Conservation (phyloP, 106 monocot genomes). For the Dendrobium chrysotoxum region DNA sequence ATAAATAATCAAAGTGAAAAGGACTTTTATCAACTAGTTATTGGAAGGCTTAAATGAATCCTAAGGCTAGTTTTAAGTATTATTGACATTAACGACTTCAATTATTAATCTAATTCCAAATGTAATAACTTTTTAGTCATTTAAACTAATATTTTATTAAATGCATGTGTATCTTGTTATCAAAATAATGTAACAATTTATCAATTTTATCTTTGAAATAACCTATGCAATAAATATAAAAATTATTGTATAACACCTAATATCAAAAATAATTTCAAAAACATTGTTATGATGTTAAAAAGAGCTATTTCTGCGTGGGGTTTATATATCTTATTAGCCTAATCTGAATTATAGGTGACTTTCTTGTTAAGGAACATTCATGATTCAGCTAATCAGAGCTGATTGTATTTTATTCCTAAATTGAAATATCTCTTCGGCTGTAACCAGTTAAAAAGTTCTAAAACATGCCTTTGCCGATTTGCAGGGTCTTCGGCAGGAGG, state of each 20-base stretch:
- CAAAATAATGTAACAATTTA: neutral
- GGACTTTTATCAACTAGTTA: neutral
- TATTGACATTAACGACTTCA: neutral
- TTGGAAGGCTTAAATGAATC: neutral
- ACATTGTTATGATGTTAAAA: neutral
- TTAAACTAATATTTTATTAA: neutral
- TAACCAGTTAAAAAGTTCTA: neutral
- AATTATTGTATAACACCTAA: neutral
- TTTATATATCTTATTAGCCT: neutral
- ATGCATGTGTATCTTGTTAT: neutral
- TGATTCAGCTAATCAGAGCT: neutral
- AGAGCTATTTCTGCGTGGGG: neutral
- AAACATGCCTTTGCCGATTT: constrained; percentile 2
- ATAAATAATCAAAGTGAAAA: no score
- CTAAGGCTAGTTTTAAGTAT: neutral
- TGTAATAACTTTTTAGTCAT: neutral
- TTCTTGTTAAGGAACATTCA: neutral
- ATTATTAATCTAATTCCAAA: neutral
- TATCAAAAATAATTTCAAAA: neutral
- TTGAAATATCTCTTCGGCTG: neutral
- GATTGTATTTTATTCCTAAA: neutral
- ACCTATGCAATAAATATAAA: neutral
- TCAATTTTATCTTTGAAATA: neutral
- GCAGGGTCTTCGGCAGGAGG: constrained; percentile 83
- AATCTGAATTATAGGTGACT: neutral